These are phyloP conservation scores for Aspergillus puulaauensis DNA, from an alignment of 2,329 filamentous ascomycete species.

Conservation along the genomic window DNA sequence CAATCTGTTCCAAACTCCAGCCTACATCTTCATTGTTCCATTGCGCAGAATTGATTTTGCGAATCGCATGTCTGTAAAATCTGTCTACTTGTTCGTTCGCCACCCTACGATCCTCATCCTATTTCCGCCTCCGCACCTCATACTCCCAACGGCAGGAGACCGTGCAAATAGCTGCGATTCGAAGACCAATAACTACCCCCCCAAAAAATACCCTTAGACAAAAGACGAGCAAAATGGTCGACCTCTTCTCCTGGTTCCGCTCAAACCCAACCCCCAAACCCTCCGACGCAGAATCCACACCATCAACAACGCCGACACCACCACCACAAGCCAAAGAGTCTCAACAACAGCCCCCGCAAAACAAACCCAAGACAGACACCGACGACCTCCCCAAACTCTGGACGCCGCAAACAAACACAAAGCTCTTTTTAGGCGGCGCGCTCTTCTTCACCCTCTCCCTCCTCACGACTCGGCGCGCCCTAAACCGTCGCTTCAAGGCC, in stretches of 20 bases:
- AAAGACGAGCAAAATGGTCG: conserved; percentile 18
- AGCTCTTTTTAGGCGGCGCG: conserved; percentile 71
- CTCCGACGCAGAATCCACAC: conserved; percentile 9
- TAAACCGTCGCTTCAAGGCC: conserved; percentile 62
- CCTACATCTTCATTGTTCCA: neutral
- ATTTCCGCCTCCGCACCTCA: neutral
- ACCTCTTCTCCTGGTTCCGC: conserved; percentile 18
- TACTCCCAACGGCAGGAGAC: neutral
- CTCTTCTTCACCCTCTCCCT: conserved; percentile 73
- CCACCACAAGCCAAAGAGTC: neutral
- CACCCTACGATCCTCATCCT: neutral
- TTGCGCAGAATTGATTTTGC: neutral
- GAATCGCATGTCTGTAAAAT: neutral
- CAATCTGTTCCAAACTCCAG: neutral
- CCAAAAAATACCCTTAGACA: neutral
- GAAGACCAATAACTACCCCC: neutral
- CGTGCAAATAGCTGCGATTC: neutral
- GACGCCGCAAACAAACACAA: conserved; percentile 30
- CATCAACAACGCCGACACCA: neutral
- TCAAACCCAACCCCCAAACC: conserved; percentile 10
- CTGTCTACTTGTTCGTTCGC: neutral
- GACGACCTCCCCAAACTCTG: conserved; percentile 16
- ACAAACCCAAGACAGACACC: neutral
- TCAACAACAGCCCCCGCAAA: conserved; percentile 7
- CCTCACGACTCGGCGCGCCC: conserved; percentile 68